phyloP scores from a whole-genome alignment of 805 yeast genomes.

The Clavispora asparagi region DNA sequence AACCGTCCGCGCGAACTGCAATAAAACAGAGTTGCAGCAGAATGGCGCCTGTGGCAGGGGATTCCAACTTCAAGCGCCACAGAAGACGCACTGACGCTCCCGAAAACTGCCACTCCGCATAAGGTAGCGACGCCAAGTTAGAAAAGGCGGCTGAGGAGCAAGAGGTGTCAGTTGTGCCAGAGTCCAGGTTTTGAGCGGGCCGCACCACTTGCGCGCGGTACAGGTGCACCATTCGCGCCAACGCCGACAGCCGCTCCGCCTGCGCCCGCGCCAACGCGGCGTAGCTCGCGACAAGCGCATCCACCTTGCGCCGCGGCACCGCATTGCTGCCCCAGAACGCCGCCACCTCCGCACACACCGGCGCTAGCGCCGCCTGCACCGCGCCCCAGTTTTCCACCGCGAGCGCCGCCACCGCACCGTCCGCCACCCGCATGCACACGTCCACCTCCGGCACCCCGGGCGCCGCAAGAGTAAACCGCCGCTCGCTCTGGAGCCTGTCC shows the following conservation, averaged over 20 bases:
- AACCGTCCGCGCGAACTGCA: slow-evolving; percentile 5
- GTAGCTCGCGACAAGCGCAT: slow-evolving; percentile 26
- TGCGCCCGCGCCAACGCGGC: slow-evolving; percentile 25
- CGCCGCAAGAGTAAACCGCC: slow-evolving; percentile 1
- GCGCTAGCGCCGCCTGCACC: slow-evolving; percentile 3
- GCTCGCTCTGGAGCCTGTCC: background rate
- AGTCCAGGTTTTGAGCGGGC: slow-evolving; percentile 1
- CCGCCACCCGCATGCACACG: slow-evolving; percentile 2
- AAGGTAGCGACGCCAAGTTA: slow-evolving; percentile 5
- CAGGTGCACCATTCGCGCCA: slow-evolving; percentile 18
- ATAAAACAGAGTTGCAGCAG: slow-evolving; percentile 4
- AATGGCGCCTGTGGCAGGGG: slow-evolving; percentile 4
- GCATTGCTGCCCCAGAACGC: slow-evolving; percentile 18
- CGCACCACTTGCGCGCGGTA: slow-evolving; percentile 12
- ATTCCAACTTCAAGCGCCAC: slow-evolving; percentile 7
- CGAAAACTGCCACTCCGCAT: slow-evolving; percentile 7
- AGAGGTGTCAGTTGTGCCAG: too few relatives aligned
- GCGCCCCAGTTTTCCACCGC: slow-evolving; percentile 2
- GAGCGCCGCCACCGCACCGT: slow-evolving; percentile 8
- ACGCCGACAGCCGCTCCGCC: slow-evolving; percentile 17
- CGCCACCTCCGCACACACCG: slow-evolving; percentile 15
- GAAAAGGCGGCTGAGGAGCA: too few relatives aligned
- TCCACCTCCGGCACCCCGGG: slow-evolving; percentile 5
- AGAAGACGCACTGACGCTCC: slow-evolving; percentile 5
- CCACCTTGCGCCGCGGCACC: slow-evolving; percentile 21